Percentiles rank a stretch among this genome's conserved stretches.
These are phyloP conservation scores for Apiospora hydei DNA, from an alignment of 2,329 filamentous ascomycete species.

Conservation along the genomic window DNA sequence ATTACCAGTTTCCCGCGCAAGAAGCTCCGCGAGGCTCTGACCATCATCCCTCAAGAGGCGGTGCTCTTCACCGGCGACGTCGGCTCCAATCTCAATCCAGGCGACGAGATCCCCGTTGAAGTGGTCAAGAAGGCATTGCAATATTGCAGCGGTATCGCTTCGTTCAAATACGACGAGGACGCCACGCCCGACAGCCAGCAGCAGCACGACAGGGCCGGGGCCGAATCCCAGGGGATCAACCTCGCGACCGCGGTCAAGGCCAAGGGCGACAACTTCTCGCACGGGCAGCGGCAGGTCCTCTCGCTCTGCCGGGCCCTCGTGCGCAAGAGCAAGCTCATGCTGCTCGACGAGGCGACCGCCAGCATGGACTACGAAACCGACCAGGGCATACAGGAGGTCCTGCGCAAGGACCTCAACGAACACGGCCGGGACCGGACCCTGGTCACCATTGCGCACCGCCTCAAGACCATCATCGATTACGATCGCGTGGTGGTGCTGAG, in stretches of 20 bases:
- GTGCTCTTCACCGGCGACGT: constrained; percentile 62
- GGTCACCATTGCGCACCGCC: constrained; percentile 64
- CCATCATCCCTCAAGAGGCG: constrained; percentile 66
- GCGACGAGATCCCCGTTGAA: constrained; percentile 59
- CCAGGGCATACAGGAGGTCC: constrained; percentile 59
- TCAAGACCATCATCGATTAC: constrained; percentile 66
- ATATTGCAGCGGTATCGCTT: constrained; percentile 67
- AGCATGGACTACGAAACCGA: constrained; percentile 68
- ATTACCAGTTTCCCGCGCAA: constrained; percentile 59
- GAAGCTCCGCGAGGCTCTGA: constrained; percentile 60
- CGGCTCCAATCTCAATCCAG: constrained; percentile 69
- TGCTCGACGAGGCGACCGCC: constrained; percentile 66
- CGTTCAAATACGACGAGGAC: constrained; percentile 40
- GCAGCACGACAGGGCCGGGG: neutral
- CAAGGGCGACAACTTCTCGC: constrained; percentile 62
- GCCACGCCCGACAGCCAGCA: constrained; percentile 22
- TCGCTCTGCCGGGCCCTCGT: constrained; percentile 64
- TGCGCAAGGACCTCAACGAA: constrained; percentile 56
- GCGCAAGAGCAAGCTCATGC: constrained; percentile 61
- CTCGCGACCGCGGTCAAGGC: constrained; percentile 58
- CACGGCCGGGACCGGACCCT: constrained; percentile 56
- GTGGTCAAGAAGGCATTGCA: constrained; percentile 66
- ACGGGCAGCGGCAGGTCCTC: constrained; percentile 65
- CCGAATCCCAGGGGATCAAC: constrained; percentile 40
- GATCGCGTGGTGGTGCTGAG: constrained; percentile 65